These are phyloP conservation scores for Wickerhamomyces hampshirensis DNA, from an alignment of 805 yeast species.

Conservation along the genomic window DNA sequence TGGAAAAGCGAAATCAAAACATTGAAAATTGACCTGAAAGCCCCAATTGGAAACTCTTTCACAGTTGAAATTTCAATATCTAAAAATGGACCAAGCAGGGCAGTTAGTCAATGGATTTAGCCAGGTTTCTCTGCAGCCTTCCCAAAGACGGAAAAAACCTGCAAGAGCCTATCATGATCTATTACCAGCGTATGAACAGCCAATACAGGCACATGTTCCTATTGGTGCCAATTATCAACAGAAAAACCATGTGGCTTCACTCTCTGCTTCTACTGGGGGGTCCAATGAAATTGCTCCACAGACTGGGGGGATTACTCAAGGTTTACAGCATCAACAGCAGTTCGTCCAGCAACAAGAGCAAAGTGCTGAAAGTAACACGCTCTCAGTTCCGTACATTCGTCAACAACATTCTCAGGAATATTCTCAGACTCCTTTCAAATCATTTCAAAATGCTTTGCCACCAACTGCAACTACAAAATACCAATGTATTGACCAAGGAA, in stretches of 20 bases:
- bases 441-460: conserved; percentile 75
- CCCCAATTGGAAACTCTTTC: too few relatives aligned
- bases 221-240: too few relatives aligned
- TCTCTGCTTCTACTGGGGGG: neutral
- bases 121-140: conserved; percentile 7
- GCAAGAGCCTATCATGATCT: conserved; percentile 23
- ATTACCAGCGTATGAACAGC: conserved; percentile 2
- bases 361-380: conserved; percentile 3
- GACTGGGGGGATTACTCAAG: neutral
- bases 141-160: conserved; percentile 19
- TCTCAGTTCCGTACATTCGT: conserved; percentile 19
- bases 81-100: conserved; percentile 10
- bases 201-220: too few relatives aligned
- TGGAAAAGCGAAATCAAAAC: neutral
- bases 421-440: conserved; percentile 44
- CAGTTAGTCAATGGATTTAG: conserved; percentile 9
- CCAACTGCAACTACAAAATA: conserved; percentile 71
- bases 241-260: conserved; percentile 3
- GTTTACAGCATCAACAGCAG: conserved; percentile 2
- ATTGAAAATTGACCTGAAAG: neutral
- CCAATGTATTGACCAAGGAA: conserved; percentile 74
- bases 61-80: too few relatives aligned
- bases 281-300: too few relatives aligned
- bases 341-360: neutral
- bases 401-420: conserved; percentile 16